A percentile compares a stretch with the other conserved stretches of the same genome.
These are phyloP conservation scores for Syzygium aromaticum DNA, from an alignment of 345 rosid species.

Conservation along the genomic window DNA sequence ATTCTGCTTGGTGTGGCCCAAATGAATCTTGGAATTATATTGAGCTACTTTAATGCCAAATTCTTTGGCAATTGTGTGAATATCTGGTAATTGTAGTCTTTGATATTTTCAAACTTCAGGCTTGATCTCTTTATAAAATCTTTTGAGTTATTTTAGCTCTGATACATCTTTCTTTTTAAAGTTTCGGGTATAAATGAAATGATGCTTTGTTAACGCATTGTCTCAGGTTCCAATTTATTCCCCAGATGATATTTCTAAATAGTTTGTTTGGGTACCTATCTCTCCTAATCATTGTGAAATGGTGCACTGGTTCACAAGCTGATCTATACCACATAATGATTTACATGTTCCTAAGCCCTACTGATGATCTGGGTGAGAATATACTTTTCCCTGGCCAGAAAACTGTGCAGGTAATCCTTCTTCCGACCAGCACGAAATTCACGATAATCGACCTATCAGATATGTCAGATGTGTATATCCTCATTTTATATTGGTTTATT, in stretches of 20 bases:
- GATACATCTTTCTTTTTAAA: not conserved
- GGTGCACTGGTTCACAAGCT: constrained; percentile 91
- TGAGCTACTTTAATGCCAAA: constrained; percentile 83
- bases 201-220: constrained; percentile 1
- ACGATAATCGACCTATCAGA: not conserved
- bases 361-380: constrained; percentile 87
- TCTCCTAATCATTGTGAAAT: constrained; percentile 70
- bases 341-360: constrained; percentile 96
- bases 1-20: constrained; percentile 94
- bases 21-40: constrained; percentile 92
- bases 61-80: constrained; percentile 59
- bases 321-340: constrained; percentile 89
- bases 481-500: constrained; percentile 3
- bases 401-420: constrained; percentile 50
- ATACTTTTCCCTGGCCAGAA: constrained; percentile 77
- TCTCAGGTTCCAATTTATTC: constrained; percentile 92
- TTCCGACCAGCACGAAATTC: not conserved
- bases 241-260: constrained; percentile 88
- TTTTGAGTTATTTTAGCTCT: not conserved
- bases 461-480: not conserved
- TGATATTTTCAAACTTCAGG: not conserved
- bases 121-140: not conserved
- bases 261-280: constrained; percentile 91
- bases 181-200: not conserved
- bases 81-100: constrained; percentile 44